Percentiles rank a stretch among this genome's conserved stretches.
Evolutionary conservation across 2,329 filamentous ascomycete genomes (phyloP).

Genomic region (Ophiostoma quercus): DNA sequence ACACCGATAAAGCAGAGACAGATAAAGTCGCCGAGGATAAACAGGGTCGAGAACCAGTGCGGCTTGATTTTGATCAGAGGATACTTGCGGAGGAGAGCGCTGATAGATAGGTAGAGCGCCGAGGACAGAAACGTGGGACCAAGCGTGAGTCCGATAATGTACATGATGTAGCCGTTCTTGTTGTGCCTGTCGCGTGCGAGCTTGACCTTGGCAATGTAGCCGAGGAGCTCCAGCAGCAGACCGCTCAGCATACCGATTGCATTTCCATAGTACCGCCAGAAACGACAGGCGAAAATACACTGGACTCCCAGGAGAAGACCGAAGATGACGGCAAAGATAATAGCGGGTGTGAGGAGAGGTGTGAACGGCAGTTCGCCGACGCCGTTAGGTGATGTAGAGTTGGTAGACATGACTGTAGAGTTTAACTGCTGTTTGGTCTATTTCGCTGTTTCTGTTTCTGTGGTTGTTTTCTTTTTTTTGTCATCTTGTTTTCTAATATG

Average conservation of each 20-base stretch:
- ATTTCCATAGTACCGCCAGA: not conserved
- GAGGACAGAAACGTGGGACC: constrained; percentile 15
- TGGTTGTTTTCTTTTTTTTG: too few species aligned
- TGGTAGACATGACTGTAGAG: not conserved
- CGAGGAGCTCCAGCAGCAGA: not conserved
- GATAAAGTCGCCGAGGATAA: not conserved
- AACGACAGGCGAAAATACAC: not conserved
- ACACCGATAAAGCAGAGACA: not conserved
- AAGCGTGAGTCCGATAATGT: constrained; percentile 28
- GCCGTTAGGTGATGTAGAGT: not conserved
- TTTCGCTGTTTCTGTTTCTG: too few species aligned
- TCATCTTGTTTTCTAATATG: too few species aligned
- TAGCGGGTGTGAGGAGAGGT: not conserved
- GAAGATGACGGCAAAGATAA: not conserved
- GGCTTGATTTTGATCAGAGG: not conserved
- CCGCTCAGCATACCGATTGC: not conserved
- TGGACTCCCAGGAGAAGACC: not conserved
- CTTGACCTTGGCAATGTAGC: constrained; percentile 23
- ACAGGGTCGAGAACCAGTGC: not conserved
- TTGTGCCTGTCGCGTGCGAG: constrained; percentile 24
- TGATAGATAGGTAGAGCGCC: not conserved
- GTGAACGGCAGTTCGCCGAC: not conserved
- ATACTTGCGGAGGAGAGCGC: not conserved
- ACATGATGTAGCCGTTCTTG: constrained; percentile 29
- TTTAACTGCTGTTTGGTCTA: too few species aligned